Evolutionary conservation across 495 filamentous ascomycete genomes (phyloP).

Genomic region (Xylaria longipes): DNA sequence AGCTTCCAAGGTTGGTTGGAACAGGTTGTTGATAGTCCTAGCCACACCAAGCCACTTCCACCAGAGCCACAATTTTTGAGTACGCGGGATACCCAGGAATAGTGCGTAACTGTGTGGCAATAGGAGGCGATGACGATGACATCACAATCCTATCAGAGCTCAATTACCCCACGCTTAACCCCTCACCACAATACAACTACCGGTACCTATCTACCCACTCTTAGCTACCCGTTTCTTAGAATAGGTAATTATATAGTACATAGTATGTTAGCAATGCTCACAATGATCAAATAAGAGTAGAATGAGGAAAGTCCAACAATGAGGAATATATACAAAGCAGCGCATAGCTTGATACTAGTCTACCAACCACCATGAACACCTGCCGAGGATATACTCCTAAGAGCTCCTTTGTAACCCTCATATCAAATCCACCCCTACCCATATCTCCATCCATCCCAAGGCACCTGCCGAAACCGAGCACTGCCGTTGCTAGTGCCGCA

Average conservation of each 20-base stretch:
- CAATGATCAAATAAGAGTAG: neutral
- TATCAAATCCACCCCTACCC: constrained; percentile 3
- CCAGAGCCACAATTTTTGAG: constrained; percentile 5
- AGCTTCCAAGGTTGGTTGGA: no score
- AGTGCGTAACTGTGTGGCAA: neutral
- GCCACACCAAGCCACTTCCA: constrained; percentile 7
- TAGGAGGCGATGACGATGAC: neutral
- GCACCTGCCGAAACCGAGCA: constrained; percentile 35
- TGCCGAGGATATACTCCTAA: neutral
- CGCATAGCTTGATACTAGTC: neutral
- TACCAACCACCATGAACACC: neutral
- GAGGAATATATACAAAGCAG: neutral
- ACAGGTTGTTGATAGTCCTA: no score
- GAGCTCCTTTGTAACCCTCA: constrained; percentile 20
- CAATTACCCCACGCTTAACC: constrained; percentile 9
- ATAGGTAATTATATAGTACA: neutral
- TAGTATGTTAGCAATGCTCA: neutral
- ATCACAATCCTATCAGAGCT: neutral
- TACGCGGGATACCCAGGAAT: no score
- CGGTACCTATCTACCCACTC: neutral
- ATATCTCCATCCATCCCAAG: constrained; percentile 28
- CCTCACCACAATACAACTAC: neutral
- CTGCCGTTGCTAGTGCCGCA: constrained; percentile 27
- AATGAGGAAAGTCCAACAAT: neutral
- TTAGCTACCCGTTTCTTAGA: no score